Percentiles rank a stretch among this genome's conserved stretches.
These are phyloP conservation scores for Colletotrichum agaves DNA, from an alignment of 2,329 filamentous ascomycete genomes.

Conservation along the genomic window DNA sequence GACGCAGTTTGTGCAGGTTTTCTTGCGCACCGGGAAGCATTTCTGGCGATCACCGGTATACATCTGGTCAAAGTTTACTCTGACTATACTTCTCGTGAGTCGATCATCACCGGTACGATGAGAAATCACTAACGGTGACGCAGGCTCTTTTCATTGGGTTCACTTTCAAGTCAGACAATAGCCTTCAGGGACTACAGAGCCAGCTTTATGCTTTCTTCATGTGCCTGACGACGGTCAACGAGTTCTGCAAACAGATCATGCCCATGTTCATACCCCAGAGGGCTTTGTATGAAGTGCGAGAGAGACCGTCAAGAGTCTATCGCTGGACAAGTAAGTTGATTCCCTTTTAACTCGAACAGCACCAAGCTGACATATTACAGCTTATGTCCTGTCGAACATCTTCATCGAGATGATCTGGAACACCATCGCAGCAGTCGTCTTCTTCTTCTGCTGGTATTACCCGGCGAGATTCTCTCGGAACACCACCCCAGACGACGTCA, in stretches of 20 bases:
- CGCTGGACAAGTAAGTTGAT: slow-evolving; percentile 34
- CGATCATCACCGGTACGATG: background rate
- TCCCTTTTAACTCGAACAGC: background rate
- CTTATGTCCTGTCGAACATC: slow-evolving; percentile 50
- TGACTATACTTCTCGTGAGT: slow-evolving; percentile 54
- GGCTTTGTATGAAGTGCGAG: slow-evolving; percentile 73
- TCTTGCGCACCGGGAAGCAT: slow-evolving; percentile 73
- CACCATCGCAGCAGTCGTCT: slow-evolving; percentile 69
- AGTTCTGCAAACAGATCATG: slow-evolving; percentile 73
- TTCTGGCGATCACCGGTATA: slow-evolving; percentile 80
- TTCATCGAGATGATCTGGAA: slow-evolving; percentile 79
- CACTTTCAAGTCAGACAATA: slow-evolving; percentile 67
- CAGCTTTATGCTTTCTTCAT: slow-evolving; percentile 77
- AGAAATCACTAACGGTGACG: slow-evolving; percentile 45
- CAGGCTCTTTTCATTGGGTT: slow-evolving; percentile 72
- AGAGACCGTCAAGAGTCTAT: slow-evolving; percentile 74
- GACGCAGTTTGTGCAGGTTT: slow-evolving; percentile 69
- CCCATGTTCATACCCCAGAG: slow-evolving; percentile 74
- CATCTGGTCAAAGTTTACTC: slow-evolving; percentile 72
- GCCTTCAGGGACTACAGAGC: slow-evolving; percentile 73
- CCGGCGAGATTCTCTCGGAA: slow-evolving; percentile 73
- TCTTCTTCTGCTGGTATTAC: slow-evolving; percentile 77
- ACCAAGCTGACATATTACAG: background rate
- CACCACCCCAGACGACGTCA: slow-evolving; percentile 47
- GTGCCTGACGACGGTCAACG: slow-evolving; percentile 74